phyloP scores from a whole-genome alignment of 1,284 basidiomycete species.

The Rhodotorula glutinis region DNA sequence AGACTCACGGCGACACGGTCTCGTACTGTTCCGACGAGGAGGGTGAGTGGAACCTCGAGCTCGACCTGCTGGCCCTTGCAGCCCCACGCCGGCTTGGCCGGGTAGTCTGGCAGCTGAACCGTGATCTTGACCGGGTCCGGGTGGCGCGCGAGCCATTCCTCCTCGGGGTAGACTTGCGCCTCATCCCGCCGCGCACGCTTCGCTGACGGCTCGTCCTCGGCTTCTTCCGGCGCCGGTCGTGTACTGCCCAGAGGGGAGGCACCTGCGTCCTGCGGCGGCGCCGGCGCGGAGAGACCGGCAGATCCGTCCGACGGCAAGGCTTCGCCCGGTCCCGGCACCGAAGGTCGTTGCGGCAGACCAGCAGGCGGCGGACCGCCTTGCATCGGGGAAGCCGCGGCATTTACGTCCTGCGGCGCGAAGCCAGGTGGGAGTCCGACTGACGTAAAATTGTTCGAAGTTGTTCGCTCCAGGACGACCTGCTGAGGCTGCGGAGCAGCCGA shows the following conservation, averaged over 20 bases:
- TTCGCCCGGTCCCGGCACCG: conserved; percentile 25
- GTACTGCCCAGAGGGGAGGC: not conserved
- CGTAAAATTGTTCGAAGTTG: conserved; percentile 46
- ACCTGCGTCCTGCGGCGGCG: not conserved
- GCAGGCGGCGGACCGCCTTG: conserved; percentile 15
- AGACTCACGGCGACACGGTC: conserved; percentile 65
- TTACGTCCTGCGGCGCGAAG: conserved; percentile 45
- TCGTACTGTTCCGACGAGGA: conserved; percentile 77
- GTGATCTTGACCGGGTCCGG: conserved; percentile 79
- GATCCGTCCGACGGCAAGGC: conserved; percentile 15
- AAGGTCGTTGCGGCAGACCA: conserved; percentile 30
- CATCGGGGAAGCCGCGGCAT: not conserved
- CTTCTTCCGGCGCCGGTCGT: conserved; percentile 25
- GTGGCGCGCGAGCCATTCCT: conserved; percentile 82
- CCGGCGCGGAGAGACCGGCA: not conserved
- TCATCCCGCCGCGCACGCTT: conserved; percentile 79
- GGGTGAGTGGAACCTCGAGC: conserved; percentile 74
- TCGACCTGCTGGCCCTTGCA: conserved; percentile 73
- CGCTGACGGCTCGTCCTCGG: conserved; percentile 62
- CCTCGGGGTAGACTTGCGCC: conserved; percentile 71
- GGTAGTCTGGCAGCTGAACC: conserved; percentile 72
- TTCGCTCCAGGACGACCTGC: conserved; percentile 8
- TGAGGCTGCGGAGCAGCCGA: conserved; percentile 47
- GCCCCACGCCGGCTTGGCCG: conserved; percentile 84
- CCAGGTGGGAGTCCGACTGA: conserved; percentile 54